Conservation (phyloP, 2,329 filamentous ascomycete genomes). For the Ilyonectria destructans region DNA sequence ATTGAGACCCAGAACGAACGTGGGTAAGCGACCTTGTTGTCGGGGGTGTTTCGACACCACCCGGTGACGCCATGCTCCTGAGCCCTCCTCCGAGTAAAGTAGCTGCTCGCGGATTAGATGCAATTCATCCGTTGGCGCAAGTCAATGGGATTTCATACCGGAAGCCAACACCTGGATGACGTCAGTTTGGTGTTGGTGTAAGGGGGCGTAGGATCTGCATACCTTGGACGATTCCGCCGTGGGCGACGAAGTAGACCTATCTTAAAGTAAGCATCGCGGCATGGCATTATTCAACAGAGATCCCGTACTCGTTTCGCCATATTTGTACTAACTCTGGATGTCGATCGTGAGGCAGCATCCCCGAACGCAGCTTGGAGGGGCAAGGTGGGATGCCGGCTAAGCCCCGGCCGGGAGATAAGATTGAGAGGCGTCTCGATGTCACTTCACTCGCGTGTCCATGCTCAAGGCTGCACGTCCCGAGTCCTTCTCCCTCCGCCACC, state of each 20-base stretch:
- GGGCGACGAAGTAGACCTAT: conserved; percentile 75
- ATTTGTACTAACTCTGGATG: neutral
- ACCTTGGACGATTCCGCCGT: conserved; percentile 80
- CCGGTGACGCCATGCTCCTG: conserved; percentile 68
- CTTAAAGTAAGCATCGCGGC: conserved; percentile 13
- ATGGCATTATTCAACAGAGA: neutral
- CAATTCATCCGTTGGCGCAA: neutral
- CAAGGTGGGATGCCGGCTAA: conserved; percentile 29
- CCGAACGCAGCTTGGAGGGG: neutral
- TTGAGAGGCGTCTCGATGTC: conserved; percentile 10
- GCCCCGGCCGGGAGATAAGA: conserved; percentile 23
- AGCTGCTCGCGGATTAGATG: conserved; percentile 55
- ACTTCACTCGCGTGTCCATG: neutral
- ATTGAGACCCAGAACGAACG: neutral
- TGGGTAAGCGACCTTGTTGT: conserved; percentile 65
- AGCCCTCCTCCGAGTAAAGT: conserved; percentile 71
- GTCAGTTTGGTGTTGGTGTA: conserved; percentile 44
- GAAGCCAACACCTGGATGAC: conserved; percentile 68
- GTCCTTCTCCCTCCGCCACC: conserved; percentile 1
- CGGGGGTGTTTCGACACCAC: conserved; percentile 74
- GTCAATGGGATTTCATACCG: conserved; percentile 55
- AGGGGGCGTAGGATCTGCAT: conserved; percentile 40
- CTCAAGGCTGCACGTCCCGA: neutral
- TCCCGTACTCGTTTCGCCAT: conserved; percentile 57
- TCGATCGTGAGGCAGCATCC: conserved; percentile 8